Evolutionary conservation across 805 yeast genomes (phyloP).

Genomic region (Blastobotrys muscicola): DNA sequence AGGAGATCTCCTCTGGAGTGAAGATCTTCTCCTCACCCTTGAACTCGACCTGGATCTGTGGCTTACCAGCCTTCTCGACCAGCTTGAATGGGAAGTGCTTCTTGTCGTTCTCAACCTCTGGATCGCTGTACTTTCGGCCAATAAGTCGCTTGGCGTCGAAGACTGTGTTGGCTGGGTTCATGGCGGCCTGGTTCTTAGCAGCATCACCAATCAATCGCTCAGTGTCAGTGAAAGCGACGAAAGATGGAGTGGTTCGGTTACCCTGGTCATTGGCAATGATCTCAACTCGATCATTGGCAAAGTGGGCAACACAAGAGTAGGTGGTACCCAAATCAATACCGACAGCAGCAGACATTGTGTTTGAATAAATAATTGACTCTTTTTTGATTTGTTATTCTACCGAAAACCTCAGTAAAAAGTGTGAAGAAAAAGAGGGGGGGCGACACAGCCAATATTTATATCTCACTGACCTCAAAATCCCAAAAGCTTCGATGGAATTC

Average conservation of each 20-base stretch:
- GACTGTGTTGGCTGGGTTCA: constrained; percentile 89
- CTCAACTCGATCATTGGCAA: constrained; percentile 79
- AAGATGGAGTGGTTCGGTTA: constrained; percentile 96
- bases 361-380: not conserved
- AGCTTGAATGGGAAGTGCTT: constrained; percentile 88
- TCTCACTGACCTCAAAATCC: no score
- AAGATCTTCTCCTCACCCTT: constrained; percentile 80
- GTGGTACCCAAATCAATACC: constrained; percentile 97
- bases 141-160: constrained; percentile 94
- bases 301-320: constrained; percentile 93
- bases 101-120: constrained; percentile 67
- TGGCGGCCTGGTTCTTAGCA: constrained; percentile 97
- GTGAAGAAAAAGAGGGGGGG: no score
- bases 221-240: constrained; percentile 90
- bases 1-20: constrained; percentile 91
- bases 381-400: no score
- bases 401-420: no score
- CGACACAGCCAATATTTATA: no score
- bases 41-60: constrained; percentile 76
- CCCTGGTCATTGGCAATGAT: constrained; percentile 97
- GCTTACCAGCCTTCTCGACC: constrained; percentile 72
- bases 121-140: constrained; percentile 72
- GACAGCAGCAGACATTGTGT: constrained; percentile 31
- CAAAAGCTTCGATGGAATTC: no score
- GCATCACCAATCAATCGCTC: constrained; percentile 97